These are phyloP conservation scores for Vaccinium myrtillus DNA, from an alignment of 148 eudicot species.

Conservation along the genomic window DNA sequence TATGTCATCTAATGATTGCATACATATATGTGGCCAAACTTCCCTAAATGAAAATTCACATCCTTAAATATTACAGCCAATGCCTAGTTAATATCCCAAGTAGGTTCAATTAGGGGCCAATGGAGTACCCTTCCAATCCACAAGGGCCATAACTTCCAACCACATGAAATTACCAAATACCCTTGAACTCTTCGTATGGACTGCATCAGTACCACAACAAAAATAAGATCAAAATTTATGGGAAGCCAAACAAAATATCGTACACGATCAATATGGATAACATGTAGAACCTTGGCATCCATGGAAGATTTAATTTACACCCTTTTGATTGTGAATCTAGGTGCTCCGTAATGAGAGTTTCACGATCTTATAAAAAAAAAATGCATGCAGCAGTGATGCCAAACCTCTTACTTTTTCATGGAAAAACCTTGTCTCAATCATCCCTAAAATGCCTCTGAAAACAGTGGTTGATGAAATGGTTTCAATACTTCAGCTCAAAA, in stretches of 20 bases:
- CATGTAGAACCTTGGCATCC: neutral
- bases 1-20: too few species aligned
- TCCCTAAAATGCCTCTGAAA: neutral
- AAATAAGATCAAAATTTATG: neutral
- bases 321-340: neutral
- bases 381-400: neutral
- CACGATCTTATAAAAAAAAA: neutral
- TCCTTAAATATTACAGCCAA: too few species aligned
- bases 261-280: neutral
- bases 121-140: too few species aligned
- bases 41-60: too few species aligned
- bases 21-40: too few species aligned
- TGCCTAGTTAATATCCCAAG: too few species aligned
- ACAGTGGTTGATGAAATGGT: neutral
- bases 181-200: too few species aligned
- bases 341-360: neutral
- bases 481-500: neutral
- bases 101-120: too few species aligned
- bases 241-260: neutral
- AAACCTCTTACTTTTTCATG: neutral
- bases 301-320: neutral
- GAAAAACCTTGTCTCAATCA: neutral
- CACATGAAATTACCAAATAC: too few species aligned
- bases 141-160: too few species aligned
- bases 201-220: neutral